These are phyloP conservation scores for Carpinus viminea DNA, from an alignment of 306 rosid species.

Conservation along the genomic window DNA sequence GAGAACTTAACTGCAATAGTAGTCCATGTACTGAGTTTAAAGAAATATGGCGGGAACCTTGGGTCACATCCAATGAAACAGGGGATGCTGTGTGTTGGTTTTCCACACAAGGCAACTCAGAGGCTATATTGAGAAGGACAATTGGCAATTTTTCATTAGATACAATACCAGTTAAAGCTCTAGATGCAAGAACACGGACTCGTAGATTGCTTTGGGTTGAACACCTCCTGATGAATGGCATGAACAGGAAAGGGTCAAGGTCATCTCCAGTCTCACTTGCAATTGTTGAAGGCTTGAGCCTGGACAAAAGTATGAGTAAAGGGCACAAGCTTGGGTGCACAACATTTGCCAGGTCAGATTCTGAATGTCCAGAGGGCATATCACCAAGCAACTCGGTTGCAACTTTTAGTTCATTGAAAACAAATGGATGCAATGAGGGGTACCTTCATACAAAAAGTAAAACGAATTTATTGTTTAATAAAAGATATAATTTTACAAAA, in stretches of 20 bases:
- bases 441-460: slow-evolving; percentile 52
- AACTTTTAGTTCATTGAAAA: slow-evolving; percentile 74
- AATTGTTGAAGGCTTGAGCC: slow-evolving; percentile 91
- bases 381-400: slow-evolving; percentile 71
- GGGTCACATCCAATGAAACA: slow-evolving; percentile 14
- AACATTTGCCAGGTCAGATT: slow-evolving; percentile 59
- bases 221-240: slow-evolving; percentile 86
- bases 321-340: slow-evolving; percentile 98
- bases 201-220: slow-evolving; percentile 86
- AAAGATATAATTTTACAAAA: neutral
- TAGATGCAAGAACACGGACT: slow-evolving; percentile 92
- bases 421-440: slow-evolving; percentile 82
- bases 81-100: slow-evolving; percentile 30
- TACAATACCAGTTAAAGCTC: slow-evolving; percentile 80
- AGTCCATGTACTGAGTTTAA: slow-evolving; percentile 86
- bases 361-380: slow-evolving; percentile 49
- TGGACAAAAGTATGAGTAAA: slow-evolving; percentile 76
- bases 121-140: slow-evolving; percentile 73
- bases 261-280: slow-evolving; percentile 87
- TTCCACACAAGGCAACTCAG: slow-evolving; percentile 61
- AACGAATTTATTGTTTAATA: neutral
- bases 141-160: slow-evolving; percentile 77
- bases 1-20: slow-evolving; percentile 75
- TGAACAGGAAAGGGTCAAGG: slow-evolving; percentile 81
- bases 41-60: slow-evolving; percentile 35